Conservation (phyloP, 2,329 filamentous ascomycete species). For the Emmonsiellopsis sp. region DNA sequence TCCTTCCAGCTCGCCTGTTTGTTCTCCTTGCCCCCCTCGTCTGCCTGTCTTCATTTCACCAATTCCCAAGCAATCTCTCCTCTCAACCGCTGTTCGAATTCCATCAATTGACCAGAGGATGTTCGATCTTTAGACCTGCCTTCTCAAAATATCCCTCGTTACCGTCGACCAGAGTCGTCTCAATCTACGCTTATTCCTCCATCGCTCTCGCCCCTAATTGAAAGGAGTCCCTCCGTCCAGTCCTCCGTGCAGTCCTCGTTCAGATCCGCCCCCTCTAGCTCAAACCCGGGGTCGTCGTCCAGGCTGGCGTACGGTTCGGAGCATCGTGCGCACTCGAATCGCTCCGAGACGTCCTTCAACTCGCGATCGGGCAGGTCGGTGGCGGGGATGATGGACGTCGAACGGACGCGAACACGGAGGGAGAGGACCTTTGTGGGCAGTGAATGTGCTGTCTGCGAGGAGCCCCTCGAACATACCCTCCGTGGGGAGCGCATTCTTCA, state of each 20-base stretch:
- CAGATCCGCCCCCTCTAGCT: slow-evolving; percentile 7
- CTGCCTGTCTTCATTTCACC: not conserved
- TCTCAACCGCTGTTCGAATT: not conserved
- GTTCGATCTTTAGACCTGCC: slow-evolving; percentile 2
- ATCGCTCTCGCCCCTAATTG: slow-evolving; percentile 17
- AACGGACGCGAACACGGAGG: slow-evolving; percentile 68
- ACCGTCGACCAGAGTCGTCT: slow-evolving; percentile 11
- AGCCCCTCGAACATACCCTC: slow-evolving; percentile 89
- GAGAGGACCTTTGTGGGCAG: slow-evolving; percentile 93
- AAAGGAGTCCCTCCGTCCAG: slow-evolving; percentile 19
- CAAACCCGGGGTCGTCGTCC: slow-evolving; percentile 10
- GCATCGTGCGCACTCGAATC: slow-evolving; percentile 19
- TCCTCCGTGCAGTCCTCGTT: slow-evolving; percentile 17
- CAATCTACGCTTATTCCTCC: slow-evolving; percentile 23
- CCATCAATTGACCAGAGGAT: slow-evolving; percentile 2
- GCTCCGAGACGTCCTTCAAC: slow-evolving; percentile 27
- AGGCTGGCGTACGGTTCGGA: slow-evolving; percentile 11
- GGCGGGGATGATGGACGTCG: slow-evolving; percentile 60
- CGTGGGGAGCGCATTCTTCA: slow-evolving; percentile 90
- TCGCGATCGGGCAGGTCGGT: slow-evolving; percentile 37
- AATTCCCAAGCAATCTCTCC: not conserved
- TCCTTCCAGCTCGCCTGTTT: not conserved
- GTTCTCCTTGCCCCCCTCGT: not conserved
- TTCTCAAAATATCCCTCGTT: not conserved
- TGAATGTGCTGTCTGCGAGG: slow-evolving; percentile 93